Evolutionary conservation across 1,284 basidiomycete genomes (phyloP), one percentile per base, ranked within the genome.

Genomic region (Microbotryomycetes sp.): DNA sequence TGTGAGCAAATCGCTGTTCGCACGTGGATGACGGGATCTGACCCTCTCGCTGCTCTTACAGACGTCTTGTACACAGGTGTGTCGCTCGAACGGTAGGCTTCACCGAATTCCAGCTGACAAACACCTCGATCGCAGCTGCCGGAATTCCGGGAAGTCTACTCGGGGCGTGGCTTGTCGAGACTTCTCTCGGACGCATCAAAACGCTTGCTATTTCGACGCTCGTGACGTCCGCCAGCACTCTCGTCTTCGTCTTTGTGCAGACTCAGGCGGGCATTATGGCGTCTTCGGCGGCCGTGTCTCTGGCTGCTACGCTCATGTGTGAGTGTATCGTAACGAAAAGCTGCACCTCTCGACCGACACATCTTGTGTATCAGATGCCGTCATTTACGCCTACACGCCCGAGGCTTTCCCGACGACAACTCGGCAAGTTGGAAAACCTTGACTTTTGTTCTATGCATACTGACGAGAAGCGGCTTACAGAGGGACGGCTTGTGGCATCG

Each of bases 301-400:
- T 92, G 56, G 85, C 84, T 62, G 85, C 87, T 0, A 91, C 91
- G 49, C 87, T 88, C 1, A 94, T 93, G 89, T 94, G 89, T 82
- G 87, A 89, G 76, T 72, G 3, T 6, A 11, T 53, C n/a, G n/a
- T n/a, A n/a, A n/a, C n/a, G n/a, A n/a, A n/a, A n/a, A n/a, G 23
- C 46, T 21, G 18, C 31, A 54, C 59, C 23, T 24, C 15, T 9
- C 41, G 15, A 26, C 23, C 28, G 13, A 45, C 5, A 13, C 23
- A 4, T 67, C n/a, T 57, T n/a, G 30, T 54, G 45, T 53, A 45
- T 11, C 45, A 64, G 62, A 67, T 31, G 68, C 68, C 15, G 62
- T 70, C 28, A 70, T 70, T 53, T 71, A 72, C 51, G 52, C 54
- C 21, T 65, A 70, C 29, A 71, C 71, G 5, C 71, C 71, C n/a